These are phyloP conservation scores for Nakazawaea populi DNA, from an alignment of 805 yeast genomes.

Conservation along the genomic window DNA sequence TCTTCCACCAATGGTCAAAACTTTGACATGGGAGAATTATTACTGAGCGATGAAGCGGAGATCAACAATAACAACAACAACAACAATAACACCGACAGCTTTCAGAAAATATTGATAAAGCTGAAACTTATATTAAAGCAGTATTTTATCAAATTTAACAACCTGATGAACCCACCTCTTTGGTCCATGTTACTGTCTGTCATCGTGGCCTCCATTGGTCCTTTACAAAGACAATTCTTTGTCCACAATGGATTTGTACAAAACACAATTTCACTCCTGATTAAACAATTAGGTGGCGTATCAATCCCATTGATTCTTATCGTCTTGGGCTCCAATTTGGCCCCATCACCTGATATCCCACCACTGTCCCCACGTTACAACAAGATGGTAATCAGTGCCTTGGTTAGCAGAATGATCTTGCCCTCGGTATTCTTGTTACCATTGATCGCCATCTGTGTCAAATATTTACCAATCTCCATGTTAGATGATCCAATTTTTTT, in stretches of 20 bases:
- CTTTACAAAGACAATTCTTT: conserved; percentile 51
- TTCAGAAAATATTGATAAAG: background rate
- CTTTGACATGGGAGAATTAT: background rate
- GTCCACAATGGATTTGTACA: conserved; percentile 54
- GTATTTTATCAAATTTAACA: conserved; percentile 21
- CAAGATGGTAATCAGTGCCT: conserved; percentile 62
- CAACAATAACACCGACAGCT: background rate
- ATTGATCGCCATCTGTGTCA: conserved; percentile 56
- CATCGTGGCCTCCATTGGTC: conserved; percentile 61
- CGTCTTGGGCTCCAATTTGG: conserved; percentile 73
- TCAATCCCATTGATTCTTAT: conserved; percentile 74
- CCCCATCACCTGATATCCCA: conserved; percentile 63
- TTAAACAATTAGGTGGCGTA: conserved; percentile 63
- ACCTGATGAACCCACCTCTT: conserved; percentile 75
- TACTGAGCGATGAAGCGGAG: background rate
- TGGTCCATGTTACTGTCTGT: conserved; percentile 71
- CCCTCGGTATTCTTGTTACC: conserved; percentile 69
- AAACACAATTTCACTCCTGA: conserved; percentile 59
- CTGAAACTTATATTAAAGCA: background rate
- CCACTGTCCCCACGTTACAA: conserved; percentile 57
- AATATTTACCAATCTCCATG: conserved; percentile 58
- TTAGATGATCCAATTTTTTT: conserved; percentile 78
- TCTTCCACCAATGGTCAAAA: background rate
- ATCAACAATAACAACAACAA: background rate
- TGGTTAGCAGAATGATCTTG: conserved; percentile 70